Evolutionary conservation across 2,329 filamentous ascomycete genomes (phyloP).

Genomic region (Scedosporium dehoogii): DNA sequence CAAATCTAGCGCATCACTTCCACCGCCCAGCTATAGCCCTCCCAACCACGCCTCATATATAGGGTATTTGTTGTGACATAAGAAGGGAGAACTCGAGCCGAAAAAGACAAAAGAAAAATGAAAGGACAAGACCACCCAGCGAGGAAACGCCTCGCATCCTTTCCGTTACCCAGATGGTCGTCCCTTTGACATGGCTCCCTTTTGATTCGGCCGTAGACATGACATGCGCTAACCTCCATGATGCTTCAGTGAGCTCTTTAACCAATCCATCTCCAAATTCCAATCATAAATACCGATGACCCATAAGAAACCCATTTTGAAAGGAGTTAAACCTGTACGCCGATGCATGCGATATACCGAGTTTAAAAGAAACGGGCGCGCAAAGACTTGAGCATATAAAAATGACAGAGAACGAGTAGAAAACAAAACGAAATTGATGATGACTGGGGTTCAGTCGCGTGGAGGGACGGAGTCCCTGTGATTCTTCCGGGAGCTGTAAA

Average conservation of each 20-base stretch:
- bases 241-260: neutral
- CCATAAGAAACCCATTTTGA: neutral
- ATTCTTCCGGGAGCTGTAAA: too few relatives aligned
- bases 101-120: neutral
- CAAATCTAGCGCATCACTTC: too few relatives aligned
- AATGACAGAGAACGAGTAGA: neutral
- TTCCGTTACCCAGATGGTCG: neutral
- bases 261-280: neutral
- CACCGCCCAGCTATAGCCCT: too few relatives aligned
- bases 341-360: neutral
- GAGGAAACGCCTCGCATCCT: neutral
- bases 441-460: neutral
- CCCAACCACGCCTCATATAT: neutral
- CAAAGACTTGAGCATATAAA: neutral
- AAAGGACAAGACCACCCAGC: neutral
- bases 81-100: neutral
- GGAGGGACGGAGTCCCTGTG: too few relatives aligned
- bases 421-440: neutral
- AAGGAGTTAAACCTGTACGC: neutral
- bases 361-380: neutral
- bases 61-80: neutral
- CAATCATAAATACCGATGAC: neutral
- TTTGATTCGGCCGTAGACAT: neutral
- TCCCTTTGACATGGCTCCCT: neutral
- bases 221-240: neutral